Base-by-base conservation (phyloP, 805 yeast genomes). In the Metschnikowia kofuensis region DNA sequence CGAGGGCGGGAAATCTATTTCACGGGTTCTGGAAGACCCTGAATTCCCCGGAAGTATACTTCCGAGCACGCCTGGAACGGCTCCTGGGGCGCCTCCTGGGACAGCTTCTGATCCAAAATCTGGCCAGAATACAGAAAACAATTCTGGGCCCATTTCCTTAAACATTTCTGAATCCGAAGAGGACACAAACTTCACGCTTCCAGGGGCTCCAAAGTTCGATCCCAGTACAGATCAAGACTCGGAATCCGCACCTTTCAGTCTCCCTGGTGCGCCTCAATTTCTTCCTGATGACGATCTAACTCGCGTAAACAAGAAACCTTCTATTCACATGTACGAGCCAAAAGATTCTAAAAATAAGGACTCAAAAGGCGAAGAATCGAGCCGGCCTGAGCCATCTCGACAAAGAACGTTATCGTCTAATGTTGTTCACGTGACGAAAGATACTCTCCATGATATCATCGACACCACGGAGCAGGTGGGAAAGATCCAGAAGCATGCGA, bases 401-500 rank as follows among this genome's bases (percentile, higher is more conserved):
- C 46, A 34, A 11, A 30, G 40, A 32, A 12, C 35, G 6, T 32
- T 35, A n/a, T 16, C 42, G 13, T 48, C 47, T 2, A 40, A 35
- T n/a, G 45, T 16, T 7, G 47, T 37, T 9, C 54, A 48, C 30
- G 47, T 57, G 37, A 57, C 61, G 26, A 65, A 67, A 49, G 74
- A 68, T 10, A 74, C 78, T 40, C 69, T 85, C 13, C 58, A 66
- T n/a, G 60, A 69, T 14, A 78, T 85, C 48, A 64, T 86, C 59
- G 76, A 78, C 49, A 70, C 74, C 13, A 78, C 83, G 21, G 87
- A 80, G 46, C 69, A 75, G 40, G 81, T 85, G 16, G 61, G 80
- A 9, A 72, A 76, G 56, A 80, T 84, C 1, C 92, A 86, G 59
- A 85, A 82, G 56, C 78, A 76, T 51, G 87, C 91, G 31, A 85